Conservation (phyloP, 2,329 filamentous ascomycete species). For the Microcera coccophila region DNA sequence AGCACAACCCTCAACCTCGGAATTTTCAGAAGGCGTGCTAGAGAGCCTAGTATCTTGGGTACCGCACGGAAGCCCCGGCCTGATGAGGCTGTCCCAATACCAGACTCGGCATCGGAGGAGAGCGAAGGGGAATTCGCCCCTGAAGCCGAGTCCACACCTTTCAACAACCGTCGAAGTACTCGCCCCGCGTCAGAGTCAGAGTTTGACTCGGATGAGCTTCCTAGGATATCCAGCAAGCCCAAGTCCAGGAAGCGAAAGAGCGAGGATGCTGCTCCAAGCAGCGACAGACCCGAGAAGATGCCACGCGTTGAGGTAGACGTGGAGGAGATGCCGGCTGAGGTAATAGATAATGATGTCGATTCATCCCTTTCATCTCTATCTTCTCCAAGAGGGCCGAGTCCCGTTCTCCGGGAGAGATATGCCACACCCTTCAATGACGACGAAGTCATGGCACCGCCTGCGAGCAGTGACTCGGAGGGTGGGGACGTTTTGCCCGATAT, state of each 20-base stretch:
- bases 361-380: constrained; percentile 37
- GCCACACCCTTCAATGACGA: constrained; percentile 46
- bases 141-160: constrained; percentile 66
- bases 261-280: constrained; percentile 39
- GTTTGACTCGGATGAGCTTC: constrained; percentile 20
- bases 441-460: constrained; percentile 52
- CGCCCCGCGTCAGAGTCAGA: constrained; percentile 21
- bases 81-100: constrained; percentile 26
- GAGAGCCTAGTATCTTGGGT: constrained; percentile 60
- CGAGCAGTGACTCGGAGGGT: constrained; percentile 49
- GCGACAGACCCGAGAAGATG: constrained; percentile 36
- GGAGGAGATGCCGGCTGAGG: constrained; percentile 9
- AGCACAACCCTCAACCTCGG: constrained; percentile 54
- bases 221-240: constrained; percentile 26
- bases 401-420: constrained; percentile 27
- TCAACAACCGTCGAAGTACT: constrained; percentile 45
- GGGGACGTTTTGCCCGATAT: constrained; percentile 52
- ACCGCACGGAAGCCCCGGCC: constrained; percentile 43
- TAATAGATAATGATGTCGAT: constrained; percentile 31
- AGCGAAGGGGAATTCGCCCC: constrained; percentile 52
- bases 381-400: constrained; percentile 34
- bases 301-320: constrained; percentile 27
- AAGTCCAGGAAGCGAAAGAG: constrained; percentile 56
- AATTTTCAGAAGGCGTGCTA: constrained; percentile 52
- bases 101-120: constrained; percentile 30